Evolutionary conservation across 192 early-diverging fungal genomes (phyloP).

Genomic region (Paraglomus brasilianum): DNA sequence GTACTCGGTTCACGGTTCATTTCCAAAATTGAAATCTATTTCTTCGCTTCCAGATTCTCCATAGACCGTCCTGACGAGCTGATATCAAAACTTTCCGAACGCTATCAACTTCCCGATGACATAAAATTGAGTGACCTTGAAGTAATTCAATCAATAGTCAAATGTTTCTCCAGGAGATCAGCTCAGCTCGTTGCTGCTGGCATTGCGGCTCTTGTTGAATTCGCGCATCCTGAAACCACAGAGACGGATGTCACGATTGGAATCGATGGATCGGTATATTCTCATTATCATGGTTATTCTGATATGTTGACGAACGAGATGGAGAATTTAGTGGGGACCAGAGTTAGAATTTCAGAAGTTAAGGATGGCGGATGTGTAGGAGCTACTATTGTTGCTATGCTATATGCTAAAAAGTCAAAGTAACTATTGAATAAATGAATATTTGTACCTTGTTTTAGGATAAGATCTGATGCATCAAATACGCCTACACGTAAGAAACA

Average conservation of each 20-base stretch:
- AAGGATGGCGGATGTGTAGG: conserved; percentile 80
- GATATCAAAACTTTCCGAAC: conserved; percentile 51
- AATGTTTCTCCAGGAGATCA: conserved; percentile 77
- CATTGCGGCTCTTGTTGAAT: conserved; percentile 56
- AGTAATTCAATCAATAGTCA: conserved; percentile 66
- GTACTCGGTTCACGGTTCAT: conserved; percentile 59
- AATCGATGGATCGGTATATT: conserved; percentile 89
- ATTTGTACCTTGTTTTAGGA: too few species aligned
- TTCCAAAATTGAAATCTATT: conserved; percentile 57
- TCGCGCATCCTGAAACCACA: conserved; percentile 28
- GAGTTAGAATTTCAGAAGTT: conserved; percentile 65
- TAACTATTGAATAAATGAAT: too few species aligned
- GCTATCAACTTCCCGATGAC: conserved; percentile 56
- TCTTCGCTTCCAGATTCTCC: conserved; percentile 52
- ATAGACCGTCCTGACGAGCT: conserved; percentile 68
- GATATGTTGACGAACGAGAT: conserved; percentile 73
- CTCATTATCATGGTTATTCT: conserved; percentile 86
- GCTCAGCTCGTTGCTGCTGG: conserved; percentile 76
- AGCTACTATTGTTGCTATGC: conserved; percentile 71
- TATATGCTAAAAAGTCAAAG: conserved; percentile 35
- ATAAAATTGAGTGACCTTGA: conserved; percentile 71
- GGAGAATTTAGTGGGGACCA: conserved; percentile 69
- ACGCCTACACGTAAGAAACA: too few species aligned
- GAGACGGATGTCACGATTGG: conserved; percentile 69
- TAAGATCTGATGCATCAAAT: too few species aligned